Percentiles rank a stretch among this genome's conserved stretches.
These are phyloP conservation scores for Mesembryanthemum crystallinum DNA, from an alignment of 148 eudicot species.

Conservation along the genomic window DNA sequence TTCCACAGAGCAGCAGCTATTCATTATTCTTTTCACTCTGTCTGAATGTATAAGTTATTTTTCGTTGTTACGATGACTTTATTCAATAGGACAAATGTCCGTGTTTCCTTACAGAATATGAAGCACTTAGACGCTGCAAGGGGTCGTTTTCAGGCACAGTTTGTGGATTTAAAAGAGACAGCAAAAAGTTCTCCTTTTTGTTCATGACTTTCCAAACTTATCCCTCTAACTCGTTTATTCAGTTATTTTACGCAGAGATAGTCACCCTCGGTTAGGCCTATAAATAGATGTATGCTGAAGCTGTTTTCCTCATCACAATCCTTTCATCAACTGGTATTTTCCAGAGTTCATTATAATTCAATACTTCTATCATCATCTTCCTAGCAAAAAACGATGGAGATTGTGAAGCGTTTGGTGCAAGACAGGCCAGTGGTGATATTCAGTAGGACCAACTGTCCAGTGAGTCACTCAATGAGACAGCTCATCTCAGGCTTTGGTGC, in stretches of 20 bases:
- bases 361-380: background rate
- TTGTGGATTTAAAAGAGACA: background rate
- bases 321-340: background rate
- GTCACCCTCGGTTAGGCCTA: background rate
- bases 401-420: slow-evolving; percentile 26
- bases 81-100: slow-evolving; percentile 5
- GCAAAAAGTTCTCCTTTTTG: background rate
- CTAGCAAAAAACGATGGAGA: slow-evolving; percentile 18
- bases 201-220: background rate
- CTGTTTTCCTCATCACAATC: background rate
- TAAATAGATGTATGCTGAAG: background rate
- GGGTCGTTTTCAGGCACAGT: background rate
- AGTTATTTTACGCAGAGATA: background rate
- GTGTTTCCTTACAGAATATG: slow-evolving; percentile 3
- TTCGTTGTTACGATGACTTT: background rate
- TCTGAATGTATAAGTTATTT: too few relatives aligned
- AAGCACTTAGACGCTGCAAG: background rate
- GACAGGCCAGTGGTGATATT: slow-evolving; percentile 31
- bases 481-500: slow-evolving; percentile 26
- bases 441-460: slow-evolving; percentile 24
- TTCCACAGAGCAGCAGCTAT: background rate
- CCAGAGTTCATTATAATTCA: background rate
- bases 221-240: background rate
- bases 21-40: background rate
- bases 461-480: slow-evolving; percentile 29